These are phyloP conservation scores for Podosphaera leucotricha DNA, from an alignment of 2,329 filamentous ascomycete species.

Conservation along the genomic window DNA sequence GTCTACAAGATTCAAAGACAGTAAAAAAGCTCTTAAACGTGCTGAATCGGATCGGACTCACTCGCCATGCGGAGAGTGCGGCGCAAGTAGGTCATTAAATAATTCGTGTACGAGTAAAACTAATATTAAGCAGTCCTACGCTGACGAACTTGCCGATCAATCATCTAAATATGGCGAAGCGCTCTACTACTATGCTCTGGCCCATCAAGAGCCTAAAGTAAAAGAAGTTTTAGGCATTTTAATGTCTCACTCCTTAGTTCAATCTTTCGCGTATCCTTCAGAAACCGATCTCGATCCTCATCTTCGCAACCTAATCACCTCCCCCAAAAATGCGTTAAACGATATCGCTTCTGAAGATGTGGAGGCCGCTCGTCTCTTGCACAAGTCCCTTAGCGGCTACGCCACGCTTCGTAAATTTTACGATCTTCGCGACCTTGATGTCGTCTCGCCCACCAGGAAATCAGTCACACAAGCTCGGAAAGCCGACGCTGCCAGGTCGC, in stretches of 20 bases:
- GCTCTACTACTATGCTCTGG: conserved; percentile 74
- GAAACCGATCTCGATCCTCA: conserved; percentile 47
- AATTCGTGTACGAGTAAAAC: neutral
- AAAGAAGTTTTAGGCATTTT: conserved; percentile 69
- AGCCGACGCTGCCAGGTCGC: conserved; percentile 45
- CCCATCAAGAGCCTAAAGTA: conserved; percentile 55
- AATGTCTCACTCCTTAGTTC: conserved; percentile 66
- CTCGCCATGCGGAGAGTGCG: conserved; percentile 53
- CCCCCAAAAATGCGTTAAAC: conserved; percentile 48
- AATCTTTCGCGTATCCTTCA: conserved; percentile 60
- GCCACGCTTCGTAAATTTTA: conserved; percentile 81
- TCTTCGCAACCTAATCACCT: conserved; percentile 43
- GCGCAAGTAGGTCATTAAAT: conserved; percentile 38
- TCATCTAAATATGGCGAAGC: conserved; percentile 66
- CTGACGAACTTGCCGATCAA: conserved; percentile 47
- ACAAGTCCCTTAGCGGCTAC: conserved; percentile 74
- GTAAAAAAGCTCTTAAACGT: conserved; percentile 66
- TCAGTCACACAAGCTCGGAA: conserved; percentile 31
- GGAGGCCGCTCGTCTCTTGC: conserved; percentile 62
- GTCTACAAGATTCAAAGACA: conserved; percentile 42
- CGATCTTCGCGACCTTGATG: conserved; percentile 54
- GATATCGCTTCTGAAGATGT: conserved; percentile 50
- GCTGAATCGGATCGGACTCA: conserved; percentile 55
- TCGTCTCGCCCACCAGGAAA: conserved; percentile 17
- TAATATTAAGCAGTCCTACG: conserved; percentile 45